Conservation (phyloP, 2,329 filamentous ascomycete genomes). For the Aspergillus oerlinghausenensis region DNA sequence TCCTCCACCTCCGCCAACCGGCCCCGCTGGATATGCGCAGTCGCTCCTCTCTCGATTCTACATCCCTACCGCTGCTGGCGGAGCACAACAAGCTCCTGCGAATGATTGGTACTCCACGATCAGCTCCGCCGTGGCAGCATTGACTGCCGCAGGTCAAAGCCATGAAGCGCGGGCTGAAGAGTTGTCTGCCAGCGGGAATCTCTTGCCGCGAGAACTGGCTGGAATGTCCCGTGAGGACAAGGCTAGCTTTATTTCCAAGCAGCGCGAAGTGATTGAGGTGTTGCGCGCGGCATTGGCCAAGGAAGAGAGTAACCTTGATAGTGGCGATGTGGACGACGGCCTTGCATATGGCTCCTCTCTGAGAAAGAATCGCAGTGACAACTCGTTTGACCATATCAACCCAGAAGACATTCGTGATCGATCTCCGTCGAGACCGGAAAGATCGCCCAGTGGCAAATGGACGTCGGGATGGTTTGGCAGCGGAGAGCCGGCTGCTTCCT, state of each 20-base stretch:
- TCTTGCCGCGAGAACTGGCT: conserved; percentile 67
- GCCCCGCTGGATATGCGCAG: conserved; percentile 63
- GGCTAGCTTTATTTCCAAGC: conserved; percentile 69
- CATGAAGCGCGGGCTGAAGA: conserved; percentile 44
- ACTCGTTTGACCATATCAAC: conserved; percentile 85
- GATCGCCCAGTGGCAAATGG: conserved; percentile 24
- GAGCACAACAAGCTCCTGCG: conserved; percentile 41
- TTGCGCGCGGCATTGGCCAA: conserved; percentile 73
- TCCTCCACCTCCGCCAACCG: conserved; percentile 41
- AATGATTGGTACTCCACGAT: conserved; percentile 75
- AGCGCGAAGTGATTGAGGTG: conserved; percentile 71
- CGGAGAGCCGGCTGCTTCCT: conserved; percentile 22
- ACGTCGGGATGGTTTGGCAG: conserved; percentile 29
- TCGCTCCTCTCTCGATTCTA: conserved; percentile 80
- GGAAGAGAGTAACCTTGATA: conserved; percentile 62
- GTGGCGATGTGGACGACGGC: conserved; percentile 28
- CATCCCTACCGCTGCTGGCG: conserved; percentile 61
- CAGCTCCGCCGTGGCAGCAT: conserved; percentile 65
- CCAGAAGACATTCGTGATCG: conserved; percentile 55
- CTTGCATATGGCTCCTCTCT: conserved; percentile 45
- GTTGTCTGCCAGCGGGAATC: conserved; percentile 53
- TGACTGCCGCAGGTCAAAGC: conserved; percentile 42
- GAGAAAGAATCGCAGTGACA: conserved; percentile 78
- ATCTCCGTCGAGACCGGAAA: conserved; percentile 8
- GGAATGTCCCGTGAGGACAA: conserved; percentile 59